phyloP scores from a whole-genome alignment of 2,329 filamentous ascomycete species.

The Colletotrichum sp. region DNA sequence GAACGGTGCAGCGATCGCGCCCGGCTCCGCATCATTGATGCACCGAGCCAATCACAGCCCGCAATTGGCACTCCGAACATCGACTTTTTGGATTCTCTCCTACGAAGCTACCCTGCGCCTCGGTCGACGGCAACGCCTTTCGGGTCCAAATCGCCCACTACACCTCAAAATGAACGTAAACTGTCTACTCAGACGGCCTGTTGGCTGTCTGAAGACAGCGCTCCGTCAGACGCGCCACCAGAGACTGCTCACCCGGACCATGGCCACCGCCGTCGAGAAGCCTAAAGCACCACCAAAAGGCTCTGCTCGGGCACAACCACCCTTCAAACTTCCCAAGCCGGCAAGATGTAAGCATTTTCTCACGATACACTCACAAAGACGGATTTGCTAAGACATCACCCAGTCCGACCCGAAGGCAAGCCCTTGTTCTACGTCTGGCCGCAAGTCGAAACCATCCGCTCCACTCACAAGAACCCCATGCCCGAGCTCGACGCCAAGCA shows the following conservation, averaged over 20 bases:
- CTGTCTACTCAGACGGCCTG: conserved; percentile 69
- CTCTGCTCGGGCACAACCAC: conserved; percentile 28
- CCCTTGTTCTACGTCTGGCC: conserved; percentile 36
- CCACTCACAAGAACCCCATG: conserved; percentile 70
- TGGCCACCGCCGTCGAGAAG: conserved; percentile 45
- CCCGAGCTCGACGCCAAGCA: conserved; percentile 70
- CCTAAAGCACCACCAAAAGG: conserved; percentile 27
- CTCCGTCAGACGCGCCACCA: conserved; percentile 64
- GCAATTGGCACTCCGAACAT: conserved; percentile 20
- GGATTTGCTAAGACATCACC: neutral
- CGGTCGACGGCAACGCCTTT: neutral
- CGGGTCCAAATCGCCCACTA: neutral
- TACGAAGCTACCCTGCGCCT: neutral
- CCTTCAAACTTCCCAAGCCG: neutral
- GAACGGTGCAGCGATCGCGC: neutral
- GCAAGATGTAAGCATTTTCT: neutral
- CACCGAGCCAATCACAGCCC: conserved; percentile 41
- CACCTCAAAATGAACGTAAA: conserved; percentile 62
- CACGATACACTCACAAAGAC: neutral
- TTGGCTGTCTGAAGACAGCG: conserved; percentile 72
- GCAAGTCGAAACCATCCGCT: conserved; percentile 58
- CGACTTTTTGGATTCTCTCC: conserved; percentile 17
- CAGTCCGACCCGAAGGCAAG: conserved; percentile 4
- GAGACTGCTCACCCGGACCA: conserved; percentile 45
- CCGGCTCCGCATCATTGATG: conserved; percentile 23